phyloP scores from a whole-genome alignment of 805 yeast species.

The Suhomyces vadensis region DNA sequence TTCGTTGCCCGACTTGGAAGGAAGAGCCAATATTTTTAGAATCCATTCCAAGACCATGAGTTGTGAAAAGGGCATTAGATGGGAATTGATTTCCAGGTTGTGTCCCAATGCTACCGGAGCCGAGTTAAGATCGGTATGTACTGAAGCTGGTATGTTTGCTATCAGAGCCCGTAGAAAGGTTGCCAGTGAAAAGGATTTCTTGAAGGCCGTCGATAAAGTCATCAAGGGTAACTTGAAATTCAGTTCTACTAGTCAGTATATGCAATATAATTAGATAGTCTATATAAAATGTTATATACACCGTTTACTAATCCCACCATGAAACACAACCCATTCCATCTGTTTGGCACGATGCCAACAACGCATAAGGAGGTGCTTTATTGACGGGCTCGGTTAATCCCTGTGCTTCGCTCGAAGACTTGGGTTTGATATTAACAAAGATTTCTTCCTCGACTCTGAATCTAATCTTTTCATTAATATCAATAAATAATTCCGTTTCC shows the following conservation, averaged over 20 bases:
- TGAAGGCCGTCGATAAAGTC: constrained; percentile 97
- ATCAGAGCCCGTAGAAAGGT: constrained; percentile 97
- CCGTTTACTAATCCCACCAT: constrained; percentile 77
- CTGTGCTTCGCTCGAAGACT: constrained; percentile 57
- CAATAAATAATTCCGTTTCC: constrained; percentile 77
- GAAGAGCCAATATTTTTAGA: constrained; percentile 95
- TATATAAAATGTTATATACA: neutral
- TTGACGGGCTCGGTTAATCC: constrained; percentile 37
- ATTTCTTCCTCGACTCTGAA: constrained; percentile 89
- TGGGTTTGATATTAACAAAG: constrained; percentile 81
- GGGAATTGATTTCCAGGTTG: constrained; percentile 96
- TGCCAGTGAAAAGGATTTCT: constrained; percentile 96
- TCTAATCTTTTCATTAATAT: constrained; percentile 86
- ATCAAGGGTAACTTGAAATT: constrained; percentile 98
- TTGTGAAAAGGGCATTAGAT: constrained; percentile 93
- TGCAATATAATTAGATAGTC: constrained; percentile 82
- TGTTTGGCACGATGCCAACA: constrained; percentile 87
- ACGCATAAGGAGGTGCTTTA: constrained; percentile 75
- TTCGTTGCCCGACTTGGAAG: constrained; percentile 93
- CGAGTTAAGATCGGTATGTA: constrained; percentile 95
- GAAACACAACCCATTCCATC: constrained; percentile 96
- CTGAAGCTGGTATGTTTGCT: constrained; percentile 99
- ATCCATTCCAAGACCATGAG: constrained; percentile 98
- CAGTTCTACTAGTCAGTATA: constrained; percentile 94
- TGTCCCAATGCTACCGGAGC: constrained; percentile 99